phyloP scores from a whole-genome alignment of 306 rosid species.

The Macrotyloma uniflorum region DNA sequence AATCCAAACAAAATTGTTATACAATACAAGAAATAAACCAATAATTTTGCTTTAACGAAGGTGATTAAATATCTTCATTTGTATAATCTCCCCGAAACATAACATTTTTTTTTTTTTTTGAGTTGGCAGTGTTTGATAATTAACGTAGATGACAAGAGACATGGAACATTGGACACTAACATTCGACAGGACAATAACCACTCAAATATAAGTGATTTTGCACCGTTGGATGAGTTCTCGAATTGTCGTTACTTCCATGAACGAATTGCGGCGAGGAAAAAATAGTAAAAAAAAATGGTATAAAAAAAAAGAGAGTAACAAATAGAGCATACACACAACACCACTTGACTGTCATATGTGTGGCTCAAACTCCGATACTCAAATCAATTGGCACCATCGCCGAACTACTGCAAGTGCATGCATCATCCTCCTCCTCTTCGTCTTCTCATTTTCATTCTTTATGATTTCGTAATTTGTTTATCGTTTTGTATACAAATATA shows the following conservation, averaged over 20 bases:
- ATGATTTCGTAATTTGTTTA: not conserved
- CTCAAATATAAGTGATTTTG: not conserved
- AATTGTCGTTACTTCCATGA: not conserved
- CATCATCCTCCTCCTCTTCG: not conserved
- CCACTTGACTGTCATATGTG: not conserved
- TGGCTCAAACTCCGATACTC: conserved; percentile 36
- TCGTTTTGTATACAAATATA: not conserved
- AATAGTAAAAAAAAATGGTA: not conserved
- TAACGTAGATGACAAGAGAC: not conserved
- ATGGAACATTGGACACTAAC: not conserved
- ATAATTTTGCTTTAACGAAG: not conserved
- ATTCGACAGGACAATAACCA: not conserved
- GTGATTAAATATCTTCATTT: too few relatives aligned
- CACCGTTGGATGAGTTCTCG: conserved; percentile 23
- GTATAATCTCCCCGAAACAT: not conserved
- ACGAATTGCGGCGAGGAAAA: not conserved
- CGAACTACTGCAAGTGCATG: conserved; percentile 16
- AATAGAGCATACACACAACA: not conserved
- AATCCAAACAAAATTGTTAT: not conserved
- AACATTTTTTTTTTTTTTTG: not conserved
- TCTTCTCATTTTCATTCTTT: not conserved
- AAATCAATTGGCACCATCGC: not conserved
- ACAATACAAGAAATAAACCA: not conserved
- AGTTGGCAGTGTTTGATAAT: conserved; percentile 19
- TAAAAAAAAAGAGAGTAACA: not conserved